A percentile compares a stretch with the other conserved stretches of the same genome.
Evolutionary conservation across 2,329 filamentous ascomycete genomes (phyloP).

Genomic region (Venturiaceae sp.): DNA sequence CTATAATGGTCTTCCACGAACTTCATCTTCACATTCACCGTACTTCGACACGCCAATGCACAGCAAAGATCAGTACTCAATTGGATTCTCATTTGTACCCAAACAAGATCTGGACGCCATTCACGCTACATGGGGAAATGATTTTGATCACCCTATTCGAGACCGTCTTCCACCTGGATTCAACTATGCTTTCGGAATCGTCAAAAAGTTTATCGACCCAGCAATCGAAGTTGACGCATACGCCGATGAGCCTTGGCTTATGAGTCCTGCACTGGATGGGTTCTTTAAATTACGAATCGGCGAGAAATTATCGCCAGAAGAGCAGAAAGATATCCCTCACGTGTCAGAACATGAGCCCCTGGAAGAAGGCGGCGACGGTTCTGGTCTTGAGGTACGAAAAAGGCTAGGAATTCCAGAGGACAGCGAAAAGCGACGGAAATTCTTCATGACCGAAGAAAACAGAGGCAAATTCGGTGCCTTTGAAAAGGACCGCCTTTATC

Average conservation of each 20-base stretch:
- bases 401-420: constrained; percentile 29
- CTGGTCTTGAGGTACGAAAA: constrained; percentile 22
- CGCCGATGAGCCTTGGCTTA: constrained; percentile 76
- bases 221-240: constrained; percentile 85
- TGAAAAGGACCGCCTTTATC: constrained; percentile 51
- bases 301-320: not conserved
- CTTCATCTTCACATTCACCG: not conserved
- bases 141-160: constrained; percentile 85
- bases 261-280: constrained; percentile 57
- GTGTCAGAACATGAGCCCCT: not conserved
- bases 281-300: constrained; percentile 7
- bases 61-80: constrained; percentile 70
- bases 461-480: constrained; percentile 47
- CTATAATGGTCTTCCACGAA: constrained; percentile 34
- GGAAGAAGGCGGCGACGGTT: constrained; percentile 7
- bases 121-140: constrained; percentile 85
- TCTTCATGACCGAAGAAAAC: constrained; percentile 47
- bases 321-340: constrained; percentile 5
- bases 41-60: constrained; percentile 4
- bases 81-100: constrained; percentile 68
- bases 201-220: constrained; percentile 86
- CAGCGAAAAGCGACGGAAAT: constrained; percentile 43
- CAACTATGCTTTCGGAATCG: constrained; percentile 70
- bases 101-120: constrained; percentile 54
- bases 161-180: constrained; percentile 82